Evolutionary conservation across 2,329 filamentous ascomycete species (phyloP), one percentile per base, ranked within the genome.

Genomic region (Colletotrichum tabaci): DNA sequence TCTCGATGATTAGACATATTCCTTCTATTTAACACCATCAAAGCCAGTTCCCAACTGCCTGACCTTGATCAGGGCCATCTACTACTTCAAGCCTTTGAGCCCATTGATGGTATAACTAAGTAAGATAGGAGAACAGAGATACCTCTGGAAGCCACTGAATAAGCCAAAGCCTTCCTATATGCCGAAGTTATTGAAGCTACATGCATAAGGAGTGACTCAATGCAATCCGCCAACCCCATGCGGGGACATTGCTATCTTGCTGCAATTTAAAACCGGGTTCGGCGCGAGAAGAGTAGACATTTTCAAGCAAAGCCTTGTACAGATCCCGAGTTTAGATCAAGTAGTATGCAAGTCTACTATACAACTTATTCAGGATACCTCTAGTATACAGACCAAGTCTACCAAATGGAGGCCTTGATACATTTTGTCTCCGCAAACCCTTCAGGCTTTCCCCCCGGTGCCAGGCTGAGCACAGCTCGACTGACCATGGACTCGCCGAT

Each of bases 1-100:
- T 10, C 3, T 26, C 13, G 23, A 13, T 12, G 3, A 12, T 12
- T 3, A 50, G 13, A 23, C 16, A 6, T 9, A 40, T 2, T 10
- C 13, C n/a, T 1, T 35, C 8, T 38, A 40, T 1, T 9, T 4
- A 10, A 2, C 3, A 16, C 21, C 18, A 10, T 7, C 0, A 8
- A 47, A 21, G 57, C 18, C 49, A 13, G 7, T 38, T 38, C 38
- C 12, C 15, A 8, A 30, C 10, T 18, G 10, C 13, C 30, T 21
- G 30, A 55, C 6, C 8, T 35, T 55, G 2, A 18, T 35, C 16
- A 3, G 12, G 38, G 13, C 3, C 8, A 30, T 5, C 5, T 18
- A 13, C 12, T 35, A 7, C 18, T 55, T 10, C 38, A 5, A 55
- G 26, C 4, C 52, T 38, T 12, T 21, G 30, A 55, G 9, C 30